Evolutionary conservation across 495 filamentous ascomycete genomes (phyloP), one percentile per base, ranked within the genome.

Genomic region (Annulohypoxylon moriforme): DNA sequence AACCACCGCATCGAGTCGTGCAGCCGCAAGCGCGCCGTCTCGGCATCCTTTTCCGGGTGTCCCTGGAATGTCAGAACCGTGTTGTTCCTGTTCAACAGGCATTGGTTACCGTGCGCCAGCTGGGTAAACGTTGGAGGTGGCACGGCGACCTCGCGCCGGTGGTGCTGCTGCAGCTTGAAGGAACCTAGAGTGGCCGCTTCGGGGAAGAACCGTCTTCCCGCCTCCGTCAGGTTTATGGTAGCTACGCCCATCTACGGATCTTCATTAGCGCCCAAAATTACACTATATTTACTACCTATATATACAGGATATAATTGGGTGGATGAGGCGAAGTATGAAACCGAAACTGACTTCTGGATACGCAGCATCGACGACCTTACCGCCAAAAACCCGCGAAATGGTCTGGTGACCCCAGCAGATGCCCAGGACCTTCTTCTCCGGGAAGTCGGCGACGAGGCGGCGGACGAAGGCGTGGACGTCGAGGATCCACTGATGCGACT

Each of bases 381-480:
- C 83, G 3, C 84, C 83, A 68, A 85, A 82, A 16, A 83, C 55
- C 22, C 80, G 44, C 5, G 70, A 71, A 29, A 84, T 80, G 29
- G 81, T 82, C 74, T 86, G 82, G 71, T 85, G 82, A 27, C 83
- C 84, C 83, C 83, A 85, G 75, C 82, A 84, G 16, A 85, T 80
- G 0, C 82, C 81, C 10, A 80, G 60, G 34, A 86, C 55, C 68
- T 86, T 86, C 70, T 80, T 79, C 34, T 75, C 49, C 22, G 82
- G 82, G 60, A 74, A 73, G 27, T 78, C 53, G 6, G 36, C 57
- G n/a, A 81, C 80, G 6, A 81, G 69, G 27, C 75, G 76, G 16
- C 78, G 77, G 22, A 86, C 69, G 57, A 82, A 85, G 1, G 71
- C 46, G 53, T 84, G 82, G 9, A 85, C 77, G 34, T 81, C 76